Evolutionary conservation across 106 monocot genomes (phyloP).

Genomic region (Dendrobium chrysotoxum): DNA sequence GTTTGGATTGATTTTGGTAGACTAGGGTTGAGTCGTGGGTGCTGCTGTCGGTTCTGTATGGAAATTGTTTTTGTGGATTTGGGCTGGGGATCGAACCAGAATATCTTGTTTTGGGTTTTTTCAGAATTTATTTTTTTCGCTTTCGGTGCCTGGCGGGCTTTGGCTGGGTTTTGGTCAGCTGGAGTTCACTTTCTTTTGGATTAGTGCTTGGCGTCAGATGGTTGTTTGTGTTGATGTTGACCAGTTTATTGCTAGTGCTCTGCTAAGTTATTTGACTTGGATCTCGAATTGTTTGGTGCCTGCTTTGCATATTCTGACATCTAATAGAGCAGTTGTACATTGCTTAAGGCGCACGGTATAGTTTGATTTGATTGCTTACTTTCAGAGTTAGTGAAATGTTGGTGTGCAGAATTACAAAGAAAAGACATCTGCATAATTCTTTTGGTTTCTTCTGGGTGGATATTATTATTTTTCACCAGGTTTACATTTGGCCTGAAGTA

Average conservation of each 20-base stretch:
- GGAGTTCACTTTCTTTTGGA: not conserved
- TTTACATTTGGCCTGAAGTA: not conserved
- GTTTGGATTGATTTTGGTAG: not conserved
- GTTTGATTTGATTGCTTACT: conserved; percentile 1
- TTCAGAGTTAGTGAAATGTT: not conserved
- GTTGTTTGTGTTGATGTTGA: not conserved
- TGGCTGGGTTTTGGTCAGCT: not conserved
- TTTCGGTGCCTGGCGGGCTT: not conserved
- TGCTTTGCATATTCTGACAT: not conserved
- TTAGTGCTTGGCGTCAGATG: not conserved
- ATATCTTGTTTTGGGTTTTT: not conserved
- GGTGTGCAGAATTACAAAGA: not conserved
- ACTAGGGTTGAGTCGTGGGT: not conserved
- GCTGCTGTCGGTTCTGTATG: not conserved
- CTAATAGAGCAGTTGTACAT: not conserved
- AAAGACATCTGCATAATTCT: not conserved
- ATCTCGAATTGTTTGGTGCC: not conserved
- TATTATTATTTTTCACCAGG: not conserved
- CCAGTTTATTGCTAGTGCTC: not conserved
- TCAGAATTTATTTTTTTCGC: not conserved
- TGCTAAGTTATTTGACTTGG: not conserved
- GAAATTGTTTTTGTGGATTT: not conserved
- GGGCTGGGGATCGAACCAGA: not conserved
- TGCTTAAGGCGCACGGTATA: not conserved
- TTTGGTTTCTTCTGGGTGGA: not conserved